A percentile compares a stretch with the other conserved stretches of the same genome.
Evolutionary conservation across 1,139 yeast genomes (phyloP).

Genomic region (Magnusiomyces paraingens): DNA sequence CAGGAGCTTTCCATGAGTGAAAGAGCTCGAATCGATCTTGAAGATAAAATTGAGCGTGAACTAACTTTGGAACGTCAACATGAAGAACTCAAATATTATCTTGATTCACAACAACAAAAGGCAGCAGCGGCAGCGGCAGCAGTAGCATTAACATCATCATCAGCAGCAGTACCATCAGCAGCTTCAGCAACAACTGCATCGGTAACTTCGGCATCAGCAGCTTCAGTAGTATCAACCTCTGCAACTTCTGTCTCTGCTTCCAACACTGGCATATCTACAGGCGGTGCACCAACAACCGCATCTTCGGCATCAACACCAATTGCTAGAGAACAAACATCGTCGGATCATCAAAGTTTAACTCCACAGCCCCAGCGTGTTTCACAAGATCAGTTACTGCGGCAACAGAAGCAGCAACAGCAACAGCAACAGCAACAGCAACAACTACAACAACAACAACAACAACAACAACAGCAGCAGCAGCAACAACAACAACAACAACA

Average conservation of each 20-base stretch:
- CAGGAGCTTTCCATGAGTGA: neutral
- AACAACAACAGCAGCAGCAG: constrained; percentile 7
- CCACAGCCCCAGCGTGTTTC: constrained; percentile 4
- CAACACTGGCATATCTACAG: too few species aligned
- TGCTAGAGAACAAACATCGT: neutral
- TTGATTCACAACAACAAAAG: constrained; percentile 12
- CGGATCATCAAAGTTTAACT: neutral
- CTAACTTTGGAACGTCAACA: constrained; percentile 15
- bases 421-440: constrained; percentile 6
- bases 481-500: constrained; percentile 13
- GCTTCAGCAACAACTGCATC: neutral
- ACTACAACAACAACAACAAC: constrained; percentile 9
- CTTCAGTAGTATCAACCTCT: neutral
- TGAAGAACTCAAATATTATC: constrained; percentile 15
- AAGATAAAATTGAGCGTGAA: constrained; percentile 14
- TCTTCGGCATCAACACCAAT: too few species aligned
- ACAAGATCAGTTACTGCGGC: constrained; percentile 6
- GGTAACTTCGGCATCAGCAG: neutral
- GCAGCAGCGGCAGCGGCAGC: neutral
- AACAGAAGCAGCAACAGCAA: constrained; percentile 18
- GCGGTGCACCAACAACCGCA: too few species aligned
- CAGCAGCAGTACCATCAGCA: neutral
- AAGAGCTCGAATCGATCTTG: constrained; percentile 1
- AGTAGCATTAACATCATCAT: neutral
- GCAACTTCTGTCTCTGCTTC: neutral